Percentiles rank a stretch among this genome's conserved stretches.
Conservation (phyloP, 148 eudicot species). For the Persicaria tinctoria region DNA sequence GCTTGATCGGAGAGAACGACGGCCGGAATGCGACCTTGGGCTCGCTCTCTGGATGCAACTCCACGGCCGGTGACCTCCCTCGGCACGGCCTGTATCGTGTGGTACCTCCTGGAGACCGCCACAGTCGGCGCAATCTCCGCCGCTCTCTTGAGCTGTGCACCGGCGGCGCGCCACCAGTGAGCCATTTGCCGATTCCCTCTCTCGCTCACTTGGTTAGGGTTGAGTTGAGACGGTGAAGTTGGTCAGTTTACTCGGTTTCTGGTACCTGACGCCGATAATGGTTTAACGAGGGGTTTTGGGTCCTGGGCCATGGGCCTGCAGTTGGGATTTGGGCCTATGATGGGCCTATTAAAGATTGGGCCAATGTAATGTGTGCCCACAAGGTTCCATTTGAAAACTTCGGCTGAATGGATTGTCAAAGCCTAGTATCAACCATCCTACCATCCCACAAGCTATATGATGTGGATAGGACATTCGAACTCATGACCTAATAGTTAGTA, state of each 20-base stretch:
- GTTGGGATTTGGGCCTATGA: neutral
- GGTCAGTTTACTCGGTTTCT: neutral
- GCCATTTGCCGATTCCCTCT: conserved; percentile 27
- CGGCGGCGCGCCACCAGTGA: conserved; percentile 58
- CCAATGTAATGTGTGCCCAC: neutral
- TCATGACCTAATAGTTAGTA: no score
- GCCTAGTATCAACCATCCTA: no score
- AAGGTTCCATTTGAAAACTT: no score
- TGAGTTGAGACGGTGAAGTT: neutral
- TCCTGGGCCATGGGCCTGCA: no score
- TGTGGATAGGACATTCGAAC: no score
- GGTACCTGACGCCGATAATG: neutral
- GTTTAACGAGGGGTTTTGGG: conserved; percentile 2
- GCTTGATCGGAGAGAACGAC: conserved; percentile 47
- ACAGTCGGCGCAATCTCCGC: conserved; percentile 18
- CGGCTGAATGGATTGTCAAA: no score
- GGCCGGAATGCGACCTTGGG: conserved; percentile 85
- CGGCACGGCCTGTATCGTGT: conserved; percentile 87
- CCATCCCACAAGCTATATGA: no score
- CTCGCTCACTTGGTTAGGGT: conserved; percentile 2
- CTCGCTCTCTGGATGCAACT: conserved; percentile 56
- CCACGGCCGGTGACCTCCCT: conserved; percentile 55
- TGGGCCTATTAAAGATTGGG: neutral
- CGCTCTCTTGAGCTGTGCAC: conserved; percentile 22
- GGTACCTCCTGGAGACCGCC: conserved; percentile 29